Conservation (phyloP, 805 yeast genomes). For the Saturnispora sanitii region DNA sequence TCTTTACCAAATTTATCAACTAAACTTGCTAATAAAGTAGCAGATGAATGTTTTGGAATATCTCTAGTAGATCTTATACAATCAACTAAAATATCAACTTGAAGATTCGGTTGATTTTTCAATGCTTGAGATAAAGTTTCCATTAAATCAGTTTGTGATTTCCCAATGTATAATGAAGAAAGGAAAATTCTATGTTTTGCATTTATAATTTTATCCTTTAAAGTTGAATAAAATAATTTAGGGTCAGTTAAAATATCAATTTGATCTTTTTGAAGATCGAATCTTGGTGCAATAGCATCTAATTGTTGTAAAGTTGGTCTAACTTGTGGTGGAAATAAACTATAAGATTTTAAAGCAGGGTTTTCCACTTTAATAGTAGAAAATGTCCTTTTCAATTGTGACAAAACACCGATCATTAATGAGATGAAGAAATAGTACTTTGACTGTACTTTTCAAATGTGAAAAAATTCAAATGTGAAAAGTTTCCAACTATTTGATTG, state of each 20-base stretch:
- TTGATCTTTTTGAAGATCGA: conserved; percentile 44
- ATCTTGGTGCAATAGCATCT: conserved; percentile 59
- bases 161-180: conserved; percentile 82
- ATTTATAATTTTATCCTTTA: conserved; percentile 49
- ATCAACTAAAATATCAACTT: conserved; percentile 70
- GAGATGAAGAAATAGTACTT: background rate
- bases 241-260: conserved; percentile 61
- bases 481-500: background rate
- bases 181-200: conserved; percentile 68
- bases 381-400: conserved; percentile 9
- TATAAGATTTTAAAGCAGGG: conserved; percentile 17
- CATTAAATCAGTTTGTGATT: conserved; percentile 66
- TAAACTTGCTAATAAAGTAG: conserved; percentile 59
- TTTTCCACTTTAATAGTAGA: conserved; percentile 23
- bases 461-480: background rate
- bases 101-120: conserved; percentile 44
- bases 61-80: conserved; percentile 91
- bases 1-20: conserved; percentile 51
- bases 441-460: too few relatives aligned
- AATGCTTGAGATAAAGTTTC: conserved; percentile 54
- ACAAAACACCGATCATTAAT: conserved; percentile 1
- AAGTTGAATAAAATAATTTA: conserved; percentile 52
- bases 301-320: conserved; percentile 34
- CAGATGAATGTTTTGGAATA: conserved; percentile 70
- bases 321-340: conserved; percentile 21